Percentiles rank a stretch among this genome's conserved stretches.
Evolutionary conservation across 2,329 filamentous ascomycete species (phyloP).

Genomic region (Thielaviopsis punctulata): DNA sequence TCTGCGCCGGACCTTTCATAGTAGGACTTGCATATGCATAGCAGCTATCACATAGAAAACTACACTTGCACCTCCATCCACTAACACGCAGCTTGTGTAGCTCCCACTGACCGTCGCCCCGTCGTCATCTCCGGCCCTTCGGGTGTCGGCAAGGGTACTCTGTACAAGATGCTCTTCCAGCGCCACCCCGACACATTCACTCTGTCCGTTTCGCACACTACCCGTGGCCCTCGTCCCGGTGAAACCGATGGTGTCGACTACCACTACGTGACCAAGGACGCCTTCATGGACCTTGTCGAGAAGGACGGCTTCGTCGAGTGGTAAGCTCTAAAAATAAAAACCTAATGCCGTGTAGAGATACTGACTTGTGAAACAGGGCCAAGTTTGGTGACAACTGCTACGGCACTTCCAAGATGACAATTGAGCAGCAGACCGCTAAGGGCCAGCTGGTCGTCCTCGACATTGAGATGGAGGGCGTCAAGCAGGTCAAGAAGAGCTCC

Average conservation of each 20-base stretch:
- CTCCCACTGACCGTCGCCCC: constrained; percentile 37
- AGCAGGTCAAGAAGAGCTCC: constrained; percentile 68
- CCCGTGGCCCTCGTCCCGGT: constrained; percentile 54
- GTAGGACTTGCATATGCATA: background rate
- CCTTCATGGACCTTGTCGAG: constrained; percentile 51
- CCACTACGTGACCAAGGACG: constrained; percentile 51
- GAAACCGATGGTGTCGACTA: constrained; percentile 68
- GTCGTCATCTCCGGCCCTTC: constrained; percentile 67
- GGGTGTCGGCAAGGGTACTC: constrained; percentile 67
- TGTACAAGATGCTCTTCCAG: constrained; percentile 54
- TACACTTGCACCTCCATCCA: background rate
- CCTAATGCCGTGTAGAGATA: background rate
- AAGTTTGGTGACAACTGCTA: constrained; percentile 76
- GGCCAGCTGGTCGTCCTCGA: constrained; percentile 69
- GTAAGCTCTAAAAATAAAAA: constrained; percentile 16
- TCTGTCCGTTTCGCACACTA: constrained; percentile 58
- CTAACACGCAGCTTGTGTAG: constrained; percentile 11
- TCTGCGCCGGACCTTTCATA: background rate
- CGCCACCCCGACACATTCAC: constrained; percentile 32
- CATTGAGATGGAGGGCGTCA: constrained; percentile 96
- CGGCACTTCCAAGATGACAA: constrained; percentile 66
- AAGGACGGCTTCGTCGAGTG: constrained; percentile 61
- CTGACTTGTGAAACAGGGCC: constrained; percentile 30
- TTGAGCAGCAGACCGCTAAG: constrained; percentile 55
- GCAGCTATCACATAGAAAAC: background rate